phyloP scores from a whole-genome alignment of 2,329 filamentous ascomycete genomes.

The Fusarium siculi region DNA sequence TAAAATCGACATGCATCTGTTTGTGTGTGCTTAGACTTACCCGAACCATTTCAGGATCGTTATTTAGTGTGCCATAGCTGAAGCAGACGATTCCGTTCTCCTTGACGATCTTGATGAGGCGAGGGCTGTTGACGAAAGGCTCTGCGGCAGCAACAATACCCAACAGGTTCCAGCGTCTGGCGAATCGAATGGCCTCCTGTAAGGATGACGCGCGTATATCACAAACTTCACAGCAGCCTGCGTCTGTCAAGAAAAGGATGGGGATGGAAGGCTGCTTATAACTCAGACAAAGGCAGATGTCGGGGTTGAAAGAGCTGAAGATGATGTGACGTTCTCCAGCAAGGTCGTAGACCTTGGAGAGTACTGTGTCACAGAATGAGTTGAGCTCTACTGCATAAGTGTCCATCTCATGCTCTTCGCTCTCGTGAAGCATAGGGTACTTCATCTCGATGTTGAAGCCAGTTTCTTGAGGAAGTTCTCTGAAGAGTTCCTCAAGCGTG shows the following conservation, averaged over 20 bases:
- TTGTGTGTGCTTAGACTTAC: conserved; percentile 59
- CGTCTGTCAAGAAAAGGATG: conserved; percentile 92
- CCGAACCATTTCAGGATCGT: conserved; percentile 85
- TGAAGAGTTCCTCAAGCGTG: conserved; percentile 92
- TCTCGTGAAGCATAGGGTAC: conserved; percentile 97
- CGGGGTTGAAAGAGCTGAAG: conserved; percentile 97
- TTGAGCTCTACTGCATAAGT: conserved; percentile 96
- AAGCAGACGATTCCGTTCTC: conserved; percentile 94
- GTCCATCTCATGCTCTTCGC: conserved; percentile 95
- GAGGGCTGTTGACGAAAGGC: conserved; percentile 87
- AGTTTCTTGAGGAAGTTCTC: conserved; percentile 80
- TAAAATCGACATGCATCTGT: neutral
- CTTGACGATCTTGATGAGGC: conserved; percentile 92
- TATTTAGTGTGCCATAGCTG: conserved; percentile 92
- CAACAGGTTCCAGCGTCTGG: conserved; percentile 91
- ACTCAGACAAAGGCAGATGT: conserved; percentile 91
- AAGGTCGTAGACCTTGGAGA: conserved; percentile 89
- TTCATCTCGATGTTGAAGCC: conserved; percentile 99
- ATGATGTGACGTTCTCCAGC: conserved; percentile 88
- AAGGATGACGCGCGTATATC: conserved; percentile 91
- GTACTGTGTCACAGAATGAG: conserved; percentile 93
- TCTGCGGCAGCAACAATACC: conserved; percentile 91
- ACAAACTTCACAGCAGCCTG: conserved; percentile 81
- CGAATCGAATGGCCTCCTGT: conserved; percentile 95
- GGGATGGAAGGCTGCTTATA: conserved; percentile 99